Conservation (phyloP, 2,329 filamentous ascomycete species). For the Microsporum ferrugineum region DNA sequence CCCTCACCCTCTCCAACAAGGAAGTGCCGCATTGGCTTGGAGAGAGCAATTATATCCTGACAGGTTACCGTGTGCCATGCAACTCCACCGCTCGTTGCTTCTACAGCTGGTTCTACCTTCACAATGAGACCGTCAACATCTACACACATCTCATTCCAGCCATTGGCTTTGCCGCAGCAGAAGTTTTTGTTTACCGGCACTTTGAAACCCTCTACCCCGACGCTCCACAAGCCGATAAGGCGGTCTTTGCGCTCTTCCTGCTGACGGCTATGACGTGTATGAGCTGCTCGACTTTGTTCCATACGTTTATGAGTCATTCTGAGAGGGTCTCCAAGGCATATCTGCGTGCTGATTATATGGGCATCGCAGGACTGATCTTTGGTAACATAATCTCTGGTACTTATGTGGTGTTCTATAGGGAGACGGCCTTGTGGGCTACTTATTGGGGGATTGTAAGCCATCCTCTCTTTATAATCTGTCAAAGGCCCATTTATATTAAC, state of each 20-base stretch:
- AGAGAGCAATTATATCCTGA: conserved; percentile 59
- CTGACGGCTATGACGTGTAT: conserved; percentile 55
- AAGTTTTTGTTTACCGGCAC: conserved; percentile 9
- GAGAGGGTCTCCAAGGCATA: conserved; percentile 16
- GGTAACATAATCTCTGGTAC: conserved; percentile 24
- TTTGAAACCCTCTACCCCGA: conserved; percentile 9
- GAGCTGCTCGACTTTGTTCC: conserved; percentile 39
- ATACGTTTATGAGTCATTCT: conserved; percentile 22
- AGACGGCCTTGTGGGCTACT: conserved; percentile 16
- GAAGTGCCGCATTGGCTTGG: conserved; percentile 44
- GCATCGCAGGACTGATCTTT: conserved; percentile 22
- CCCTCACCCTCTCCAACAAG: conserved; percentile 36
- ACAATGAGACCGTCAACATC: conserved; percentile 62
- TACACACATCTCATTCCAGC: conserved; percentile 61
- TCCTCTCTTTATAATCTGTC: not conserved
- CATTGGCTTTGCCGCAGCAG: conserved; percentile 38
- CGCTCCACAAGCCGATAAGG: conserved; percentile 5
- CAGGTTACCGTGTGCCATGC: conserved; percentile 53
- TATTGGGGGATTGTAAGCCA: conserved; percentile 24
- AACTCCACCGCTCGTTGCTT: conserved; percentile 49
- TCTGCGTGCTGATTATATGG: conserved; percentile 20
- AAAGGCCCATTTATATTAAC: not conserved
- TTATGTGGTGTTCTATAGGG: conserved; percentile 23
- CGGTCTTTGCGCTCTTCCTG: conserved; percentile 50
- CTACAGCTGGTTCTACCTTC: conserved; percentile 48